Evolutionary conservation across 768 basidiomycete genomes (phyloP), one percentile per base, ranked within the genome.

Genomic region (Filobasidium wieringae): DNA sequence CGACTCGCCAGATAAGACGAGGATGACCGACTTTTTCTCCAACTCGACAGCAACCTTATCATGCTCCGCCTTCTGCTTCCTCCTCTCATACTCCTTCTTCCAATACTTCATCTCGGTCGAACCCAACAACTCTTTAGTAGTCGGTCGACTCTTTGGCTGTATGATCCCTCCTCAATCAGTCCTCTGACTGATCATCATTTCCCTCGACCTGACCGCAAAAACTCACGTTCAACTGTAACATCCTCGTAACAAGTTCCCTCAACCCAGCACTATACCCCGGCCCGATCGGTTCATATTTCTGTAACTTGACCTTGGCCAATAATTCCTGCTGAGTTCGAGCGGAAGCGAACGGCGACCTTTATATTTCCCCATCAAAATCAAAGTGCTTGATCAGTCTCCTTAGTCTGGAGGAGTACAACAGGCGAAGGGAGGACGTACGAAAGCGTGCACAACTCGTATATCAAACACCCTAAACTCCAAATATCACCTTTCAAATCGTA

Each of bases 401-500:
- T 29, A 34, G 34, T 26, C 31, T 53, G 5, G 31, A 49, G 2
- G n/a, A 41, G 3, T 32, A 31, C 14, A 11, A 24, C 19, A 45
- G 19, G 19, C 22, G 27, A 8, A 11, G 15, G n/a, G 14, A 4
- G 4, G n/a, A 70, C 77, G 63, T 45, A 78, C 77, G 86, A 86
- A 53, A 91, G 78, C 0, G 93, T 90, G 63, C 93, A 97, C 36
- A 97, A 81, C 75, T 97, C 95, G 72, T 88, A 97, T 26, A 96
- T 88, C 30, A 97, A 79, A 75, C 95, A 99, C 1, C 95, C 95
- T 29, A 97, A 79, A 4, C 89, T 92, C 95, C 95, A 99, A 49
- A 99, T 96, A 68, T 99, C 95, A 0, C 88, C 90, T 76, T 97
- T 99, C 7, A 88, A 86, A 75, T 96, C 95, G 74, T 99, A 99